These are phyloP conservation scores for Phytophthora pini DNA, from an alignment of 352 stramenopile genomes.

Conservation along the genomic window DNA sequence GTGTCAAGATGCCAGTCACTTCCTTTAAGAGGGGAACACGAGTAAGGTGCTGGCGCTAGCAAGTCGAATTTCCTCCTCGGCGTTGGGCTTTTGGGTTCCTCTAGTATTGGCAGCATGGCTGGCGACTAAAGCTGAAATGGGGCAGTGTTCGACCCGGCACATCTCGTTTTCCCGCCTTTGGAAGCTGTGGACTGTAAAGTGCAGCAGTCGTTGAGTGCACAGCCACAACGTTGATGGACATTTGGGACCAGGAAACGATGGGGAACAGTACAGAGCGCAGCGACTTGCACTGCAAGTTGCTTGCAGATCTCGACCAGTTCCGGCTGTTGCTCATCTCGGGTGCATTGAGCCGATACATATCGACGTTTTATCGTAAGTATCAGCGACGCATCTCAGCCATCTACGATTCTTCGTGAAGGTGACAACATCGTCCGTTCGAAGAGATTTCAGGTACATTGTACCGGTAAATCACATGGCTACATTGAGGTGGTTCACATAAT, in stretches of 20 bases:
- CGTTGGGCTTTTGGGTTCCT: constrained; percentile 15
- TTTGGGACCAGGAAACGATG: constrained; percentile 30
- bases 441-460: background rate
- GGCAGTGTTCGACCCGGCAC: constrained; percentile 4
- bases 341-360: constrained; percentile 9
- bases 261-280: constrained; percentile 19
- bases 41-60: constrained; percentile 6
- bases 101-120: constrained; percentile 32
- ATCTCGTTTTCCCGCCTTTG: background rate
- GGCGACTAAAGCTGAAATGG: constrained; percentile 2
- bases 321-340: constrained; percentile 6
- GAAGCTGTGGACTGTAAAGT: no score
- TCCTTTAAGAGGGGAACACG: constrained; percentile 14
- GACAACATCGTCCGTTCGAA: constrained; percentile 8
- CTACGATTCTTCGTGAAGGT: background rate
- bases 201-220: background rate
- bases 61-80: constrained; percentile 16
- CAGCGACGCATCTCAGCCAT: constrained; percentile 1
- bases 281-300: background rate
- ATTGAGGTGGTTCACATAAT: background rate
- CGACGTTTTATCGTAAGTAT: background rate
- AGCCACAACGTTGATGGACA: constrained; percentile 10
- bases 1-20: constrained; percentile 22
- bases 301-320: constrained; percentile 1
- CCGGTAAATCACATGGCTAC: background rate